phyloP scores from a whole-genome alignment of 495 filamentous ascomycete genomes.

The Penicillium robsamsonii region DNA sequence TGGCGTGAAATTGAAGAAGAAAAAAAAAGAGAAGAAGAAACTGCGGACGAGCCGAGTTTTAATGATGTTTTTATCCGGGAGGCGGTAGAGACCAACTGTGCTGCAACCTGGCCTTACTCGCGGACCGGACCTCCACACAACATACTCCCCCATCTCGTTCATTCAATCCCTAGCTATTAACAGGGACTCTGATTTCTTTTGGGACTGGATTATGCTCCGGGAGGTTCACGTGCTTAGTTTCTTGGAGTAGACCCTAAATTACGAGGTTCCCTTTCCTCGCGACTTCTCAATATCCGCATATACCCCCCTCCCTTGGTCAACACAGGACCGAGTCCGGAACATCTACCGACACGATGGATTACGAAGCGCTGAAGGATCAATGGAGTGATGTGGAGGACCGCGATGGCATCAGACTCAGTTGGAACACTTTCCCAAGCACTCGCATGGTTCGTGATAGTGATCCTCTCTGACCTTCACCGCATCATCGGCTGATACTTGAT shows the following conservation, averaged over 20 bases:
- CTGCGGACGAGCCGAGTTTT: slow-evolving; percentile 31
- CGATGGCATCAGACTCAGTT: slow-evolving; percentile 95
- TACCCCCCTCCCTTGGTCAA: slow-evolving; percentile 28
- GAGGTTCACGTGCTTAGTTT: slow-evolving; percentile 20
- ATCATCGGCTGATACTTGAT: slow-evolving; percentile 26
- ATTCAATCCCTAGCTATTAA: slow-evolving; percentile 22
- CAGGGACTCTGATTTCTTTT: slow-evolving; percentile 21
- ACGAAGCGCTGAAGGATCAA: slow-evolving; percentile 85
- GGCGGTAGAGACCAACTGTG: slow-evolving; percentile 35
- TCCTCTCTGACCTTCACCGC: slow-evolving; percentile 11
- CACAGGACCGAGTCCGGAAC: slow-evolving; percentile 30
- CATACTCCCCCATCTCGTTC: slow-evolving; percentile 23
- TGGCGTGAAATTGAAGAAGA: slow-evolving; percentile 50
- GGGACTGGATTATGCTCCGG: slow-evolving; percentile 38
- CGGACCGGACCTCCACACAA: slow-evolving; percentile 38
- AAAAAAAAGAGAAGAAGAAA: slow-evolving; percentile 29
- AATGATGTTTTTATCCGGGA: slow-evolving; percentile 37
- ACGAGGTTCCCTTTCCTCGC: slow-evolving; percentile 15
- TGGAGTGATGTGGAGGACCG: slow-evolving; percentile 97
- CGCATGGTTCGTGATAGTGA: slow-evolving; percentile 69
- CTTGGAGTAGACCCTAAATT: slow-evolving; percentile 21
- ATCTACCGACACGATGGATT: slow-evolving; percentile 59
- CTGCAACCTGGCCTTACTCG: slow-evolving; percentile 52
- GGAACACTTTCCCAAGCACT: slow-evolving; percentile 98
- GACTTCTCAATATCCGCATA: slow-evolving; percentile 19